Evolutionary conservation across 257 asterid genomes (phyloP), one percentile per base, ranked within the genome.

Genomic region (Solanum clarkiae): DNA sequence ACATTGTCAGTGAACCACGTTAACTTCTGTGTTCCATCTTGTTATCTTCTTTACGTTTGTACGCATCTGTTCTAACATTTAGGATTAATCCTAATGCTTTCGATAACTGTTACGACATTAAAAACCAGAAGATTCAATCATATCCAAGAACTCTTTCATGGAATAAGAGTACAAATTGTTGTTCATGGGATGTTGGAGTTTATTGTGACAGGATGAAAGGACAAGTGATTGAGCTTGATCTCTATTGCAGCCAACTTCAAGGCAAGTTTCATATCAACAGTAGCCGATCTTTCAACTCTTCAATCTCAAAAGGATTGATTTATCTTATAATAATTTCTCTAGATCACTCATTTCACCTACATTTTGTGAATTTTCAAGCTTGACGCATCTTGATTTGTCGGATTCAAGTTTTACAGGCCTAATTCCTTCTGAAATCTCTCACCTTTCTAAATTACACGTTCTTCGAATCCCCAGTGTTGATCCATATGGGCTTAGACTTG

Each of bases 141-240:
- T 71, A 71, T 71, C 80, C 53, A 2, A 57, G n/a, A 74, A 85
- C 18, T 0, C 29, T 12, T 1, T 83, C 60, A 2, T 86, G 88
- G 88, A 77, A 79, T 22, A 70, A 42, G 1, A 70, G 29, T 2
- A 70, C 9, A 2, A 1, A 10, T 70, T 70, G 79, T 0, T 70
- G 88, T 56, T 53, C 10, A 22, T 88, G 90, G 87, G 69, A 85
- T 56, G n/a, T n/a, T n/a, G 88, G 90, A 24, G 84, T 88, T 11
- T 68, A 65, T 0, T 85, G 90, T 36, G 86, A 79, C 7, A 12
- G 26, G 8, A 44, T 18, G 4, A 83, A 68, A 0, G 86, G 90
- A 16, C 45, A 57, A 10, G 86, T 88, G 16, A 82, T 85, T 8
- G 85, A 84, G 53, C 82, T 88, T 83, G 74, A 85, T 56, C 81